phyloP scores from a whole-genome alignment of 1,139 yeast species.

The Candida smagusa region DNA sequence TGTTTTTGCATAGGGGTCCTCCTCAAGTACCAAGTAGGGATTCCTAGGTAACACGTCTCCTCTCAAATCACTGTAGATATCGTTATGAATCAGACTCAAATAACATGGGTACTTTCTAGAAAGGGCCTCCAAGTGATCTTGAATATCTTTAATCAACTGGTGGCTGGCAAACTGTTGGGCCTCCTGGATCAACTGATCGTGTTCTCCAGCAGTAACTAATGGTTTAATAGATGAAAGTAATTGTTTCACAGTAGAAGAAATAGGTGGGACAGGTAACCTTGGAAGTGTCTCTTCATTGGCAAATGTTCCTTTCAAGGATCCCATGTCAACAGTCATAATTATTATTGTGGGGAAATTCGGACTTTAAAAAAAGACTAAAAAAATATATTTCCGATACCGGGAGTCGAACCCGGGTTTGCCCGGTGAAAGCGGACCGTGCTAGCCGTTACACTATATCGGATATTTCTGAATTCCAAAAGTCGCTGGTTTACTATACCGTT shows the following conservation, averaged over 20 bases:
- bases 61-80: slow-evolving; percentile 59
- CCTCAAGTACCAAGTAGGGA: slow-evolving; percentile 69
- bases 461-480: background rate
- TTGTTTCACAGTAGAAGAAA: slow-evolving; percentile 44
- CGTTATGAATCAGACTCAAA: slow-evolving; percentile 57
- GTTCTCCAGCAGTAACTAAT: slow-evolving; percentile 42
- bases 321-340: background rate
- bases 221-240: slow-evolving; percentile 50
- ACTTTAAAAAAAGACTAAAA: background rate
- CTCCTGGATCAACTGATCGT: slow-evolving; percentile 33
- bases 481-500: too few species aligned
- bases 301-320: slow-evolving; percentile 6
- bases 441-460: slow-evolving; percentile 82
- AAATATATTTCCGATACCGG: slow-evolving; percentile 58
- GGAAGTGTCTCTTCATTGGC: slow-evolving; percentile 36
- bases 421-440: slow-evolving; percentile 84
- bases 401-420: slow-evolving; percentile 83
- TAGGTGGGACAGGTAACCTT: slow-evolving; percentile 52
- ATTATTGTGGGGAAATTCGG: slow-evolving; percentile 4
- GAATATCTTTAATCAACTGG: slow-evolving; percentile 43
- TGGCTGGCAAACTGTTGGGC: slow-evolving; percentile 44
- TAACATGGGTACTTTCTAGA: slow-evolving; percentile 48
- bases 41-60: slow-evolving; percentile 72
- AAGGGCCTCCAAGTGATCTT: slow-evolving; percentile 48
- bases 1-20: slow-evolving; percentile 62